These are phyloP conservation scores for Pyricularia grisea DNA, from an alignment of 2,329 filamentous ascomycete genomes.

Conservation along the genomic window DNA sequence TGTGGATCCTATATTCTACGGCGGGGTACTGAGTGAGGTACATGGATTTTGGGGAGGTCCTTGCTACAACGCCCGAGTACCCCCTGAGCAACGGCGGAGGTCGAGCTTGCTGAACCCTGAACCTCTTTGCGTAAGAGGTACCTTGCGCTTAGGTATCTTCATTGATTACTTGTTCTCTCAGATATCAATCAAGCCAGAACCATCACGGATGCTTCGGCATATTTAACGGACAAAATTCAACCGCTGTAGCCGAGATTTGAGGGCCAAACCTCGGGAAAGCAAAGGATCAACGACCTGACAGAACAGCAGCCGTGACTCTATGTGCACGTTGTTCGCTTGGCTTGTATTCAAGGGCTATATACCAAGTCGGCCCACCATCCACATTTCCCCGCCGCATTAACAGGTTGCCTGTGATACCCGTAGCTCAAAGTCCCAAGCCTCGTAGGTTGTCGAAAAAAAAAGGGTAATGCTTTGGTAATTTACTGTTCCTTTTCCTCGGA, in stretches of 20 bases:
- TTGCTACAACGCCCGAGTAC: neutral
- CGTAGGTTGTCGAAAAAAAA: neutral
- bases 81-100: neutral
- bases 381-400: neutral
- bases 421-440: neutral
- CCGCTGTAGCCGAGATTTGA: neutral
- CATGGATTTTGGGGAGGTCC: neutral
- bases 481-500: slow-evolving; percentile 42
- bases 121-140: neutral
- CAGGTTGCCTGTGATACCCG: neutral
- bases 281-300: neutral
- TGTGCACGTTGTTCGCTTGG: neutral
- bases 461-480: neutral
- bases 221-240: neutral
- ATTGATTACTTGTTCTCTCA: neutral
- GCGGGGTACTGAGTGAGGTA: neutral
- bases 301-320: neutral
- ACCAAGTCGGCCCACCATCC: neutral
- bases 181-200: neutral
- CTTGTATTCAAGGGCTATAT: neutral
- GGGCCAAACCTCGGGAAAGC: neutral
- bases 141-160: no score
- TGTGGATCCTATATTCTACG: neutral
- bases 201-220: neutral
- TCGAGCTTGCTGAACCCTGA: no score